Base-by-base conservation (phyloP, 768 basidiomycete species). In the Strobilomyces dryophilus region DNA sequence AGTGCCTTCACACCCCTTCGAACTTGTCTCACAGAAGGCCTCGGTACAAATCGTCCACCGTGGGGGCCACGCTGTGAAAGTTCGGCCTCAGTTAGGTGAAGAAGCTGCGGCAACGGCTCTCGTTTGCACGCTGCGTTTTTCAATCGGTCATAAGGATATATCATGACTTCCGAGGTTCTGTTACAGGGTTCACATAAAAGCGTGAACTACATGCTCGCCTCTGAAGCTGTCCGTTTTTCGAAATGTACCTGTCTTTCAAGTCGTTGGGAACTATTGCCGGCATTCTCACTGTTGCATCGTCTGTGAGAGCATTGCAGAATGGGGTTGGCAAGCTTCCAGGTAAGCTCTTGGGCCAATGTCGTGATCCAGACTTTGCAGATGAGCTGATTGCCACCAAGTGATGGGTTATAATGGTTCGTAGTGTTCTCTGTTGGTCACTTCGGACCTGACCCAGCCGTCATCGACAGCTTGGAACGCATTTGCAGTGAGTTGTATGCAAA, bases 381-480 rank as follows among this genome's bases (percentile, higher is more conserved):
- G 12, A 3, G n/a, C 46, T 66, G 36, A 68, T 29, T 27, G 8
- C 20, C 9, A n/a, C 50, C 45, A 46, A 68, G 68, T 56, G 7
- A 70, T 68, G 67, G 67, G 67, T 26, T 68, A 66, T 44, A 68
- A 68, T 52, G 68, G 67, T 68, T 21, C 26, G 62, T 49, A 8
- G 41, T 11, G 3, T 34, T 46, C 47, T 40, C 9, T 31, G n/a
- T 43, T 36, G 12, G 9, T 21, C 48, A 24, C 10, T 47, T 47
- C 29, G 18, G 7, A 46, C 18, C 34, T 56, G 37, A 66, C 52
- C 12, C 20, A 12, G 18, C 26, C 27, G 37, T 52, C 8, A 34
- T 45, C 11, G 49, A 24, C 42, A 85, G 84, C 84, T 5, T 86
- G 84, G 84, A 85, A 85, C 60, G 83, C 77, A 5, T 85, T 79